A percentile compares a stretch with the other conserved stretches of the same genome.
These are phyloP conservation scores for Aureobasidium sp. DNA, from an alignment of 2,329 filamentous ascomycete species.

Conservation along the genomic window DNA sequence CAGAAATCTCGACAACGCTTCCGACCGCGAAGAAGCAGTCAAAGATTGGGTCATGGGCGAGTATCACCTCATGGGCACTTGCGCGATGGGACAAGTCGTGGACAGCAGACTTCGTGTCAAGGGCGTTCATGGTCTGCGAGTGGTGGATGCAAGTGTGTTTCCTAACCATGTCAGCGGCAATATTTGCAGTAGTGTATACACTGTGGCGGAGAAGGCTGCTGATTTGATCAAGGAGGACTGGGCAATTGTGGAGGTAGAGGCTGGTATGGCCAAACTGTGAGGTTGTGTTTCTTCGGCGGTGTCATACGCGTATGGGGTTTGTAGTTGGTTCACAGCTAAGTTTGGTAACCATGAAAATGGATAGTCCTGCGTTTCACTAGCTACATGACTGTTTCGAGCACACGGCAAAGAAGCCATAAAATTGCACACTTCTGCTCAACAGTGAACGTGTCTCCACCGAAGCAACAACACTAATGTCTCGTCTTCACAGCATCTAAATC, in stretches of 20 bases:
- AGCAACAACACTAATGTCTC: too few species aligned
- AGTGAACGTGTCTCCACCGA: too few species aligned
- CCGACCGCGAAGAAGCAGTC: slow-evolving; percentile 24
- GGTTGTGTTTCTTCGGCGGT: too few species aligned
- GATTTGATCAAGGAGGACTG: slow-evolving; percentile 29
- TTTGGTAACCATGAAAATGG: too few species aligned
- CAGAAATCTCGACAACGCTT: slow-evolving; percentile 21
- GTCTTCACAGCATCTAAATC: too few species aligned
- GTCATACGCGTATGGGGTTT: too few species aligned
- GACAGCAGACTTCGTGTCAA: slow-evolving; percentile 32
- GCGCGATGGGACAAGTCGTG: slow-evolving; percentile 39
- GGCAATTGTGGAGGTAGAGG: not conserved
- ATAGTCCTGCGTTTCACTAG: too few species aligned
- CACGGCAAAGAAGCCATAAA: too few species aligned
- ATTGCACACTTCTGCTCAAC: too few species aligned
- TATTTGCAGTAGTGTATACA: slow-evolving; percentile 26
- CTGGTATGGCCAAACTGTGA: too few species aligned
- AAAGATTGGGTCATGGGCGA: slow-evolving; percentile 24
- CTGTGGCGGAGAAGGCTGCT: slow-evolving; percentile 27
- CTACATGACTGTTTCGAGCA: too few species aligned
- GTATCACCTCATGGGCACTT: slow-evolving; percentile 38
- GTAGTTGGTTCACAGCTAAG: too few species aligned
- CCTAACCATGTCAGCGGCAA: slow-evolving; percentile 28
- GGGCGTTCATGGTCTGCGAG: slow-evolving; percentile 31
- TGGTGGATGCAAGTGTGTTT: slow-evolving; percentile 32